Percentiles rank a stretch among this genome's conserved stretches.
Conservation (phyloP, 1,139 yeast genomes). For the Lizanozyma gosingica region DNA sequence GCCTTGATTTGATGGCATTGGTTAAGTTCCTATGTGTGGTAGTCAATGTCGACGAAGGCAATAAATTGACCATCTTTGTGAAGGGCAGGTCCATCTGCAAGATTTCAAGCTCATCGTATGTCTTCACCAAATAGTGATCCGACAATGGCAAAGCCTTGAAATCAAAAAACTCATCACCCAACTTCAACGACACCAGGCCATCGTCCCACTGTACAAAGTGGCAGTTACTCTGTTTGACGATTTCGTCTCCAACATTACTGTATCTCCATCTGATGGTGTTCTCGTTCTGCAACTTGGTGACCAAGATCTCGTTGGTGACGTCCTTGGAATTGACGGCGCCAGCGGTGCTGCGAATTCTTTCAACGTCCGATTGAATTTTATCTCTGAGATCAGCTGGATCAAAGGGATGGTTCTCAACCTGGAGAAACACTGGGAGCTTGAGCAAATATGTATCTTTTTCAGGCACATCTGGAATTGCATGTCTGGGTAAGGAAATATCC, state of each 20-base stretch:
- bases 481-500: slow-evolving; percentile 67
- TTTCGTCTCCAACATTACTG: slow-evolving; percentile 55
- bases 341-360: slow-evolving; percentile 31
- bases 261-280: slow-evolving; percentile 93
- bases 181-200: slow-evolving; percentile 74
- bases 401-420: slow-evolving; percentile 80
- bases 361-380: slow-evolving; percentile 16
- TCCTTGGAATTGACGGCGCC: slow-evolving; percentile 41
- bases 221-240: slow-evolving; percentile 79
- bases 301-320: slow-evolving; percentile 37
- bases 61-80: slow-evolving; percentile 56
- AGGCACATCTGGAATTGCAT: slow-evolving; percentile 42
- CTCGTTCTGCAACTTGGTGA: slow-evolving; percentile 54
- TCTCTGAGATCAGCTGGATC: slow-evolving; percentile 61
- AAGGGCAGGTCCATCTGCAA: slow-evolving; percentile 47
- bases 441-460: slow-evolving; percentile 44
- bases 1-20: slow-evolving; percentile 63
- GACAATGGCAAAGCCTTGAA: slow-evolving; percentile 56
- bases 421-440: slow-evolving; percentile 74
- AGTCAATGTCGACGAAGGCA: slow-evolving; percentile 84
- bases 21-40: slow-evolving; percentile 76
- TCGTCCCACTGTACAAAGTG: slow-evolving; percentile 92
- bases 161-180: slow-evolving; percentile 86
- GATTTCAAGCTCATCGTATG: slow-evolving; percentile 65
- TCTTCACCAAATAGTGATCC: slow-evolving; percentile 64